Evolutionary conservation across 176 grass and related monocot genomes (phyloP).

Genomic region (Pontederia crassipes): DNA sequence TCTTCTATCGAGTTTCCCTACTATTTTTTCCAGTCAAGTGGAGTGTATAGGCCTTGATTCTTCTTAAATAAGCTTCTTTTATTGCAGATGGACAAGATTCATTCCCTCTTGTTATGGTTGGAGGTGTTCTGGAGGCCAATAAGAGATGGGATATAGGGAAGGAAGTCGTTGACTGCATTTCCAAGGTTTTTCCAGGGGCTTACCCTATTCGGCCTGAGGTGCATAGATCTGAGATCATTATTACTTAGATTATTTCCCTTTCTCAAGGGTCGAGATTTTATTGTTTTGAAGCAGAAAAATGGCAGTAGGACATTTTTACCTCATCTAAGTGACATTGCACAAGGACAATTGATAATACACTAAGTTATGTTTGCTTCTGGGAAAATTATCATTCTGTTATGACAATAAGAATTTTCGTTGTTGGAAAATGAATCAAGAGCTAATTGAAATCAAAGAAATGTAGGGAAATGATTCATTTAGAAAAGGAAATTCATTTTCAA

Average conservation of each 20-base stretch:
- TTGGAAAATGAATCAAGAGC: no score
- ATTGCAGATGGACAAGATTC: slow-evolving; percentile 65
- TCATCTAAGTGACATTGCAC: no score
- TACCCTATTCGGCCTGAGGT: slow-evolving; percentile 74
- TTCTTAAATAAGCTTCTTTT: slow-evolving; percentile 2
- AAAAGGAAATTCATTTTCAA: no score
- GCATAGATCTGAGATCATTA: background rate
- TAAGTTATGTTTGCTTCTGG: no score
- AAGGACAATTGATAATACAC: no score
- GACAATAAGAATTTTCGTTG: no score
- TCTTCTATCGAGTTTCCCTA: slow-evolving; percentile 2
- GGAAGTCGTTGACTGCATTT: slow-evolving; percentile 74
- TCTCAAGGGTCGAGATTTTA: background rate
- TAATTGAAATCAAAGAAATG: no score
- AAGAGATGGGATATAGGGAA: slow-evolving; percentile 79
- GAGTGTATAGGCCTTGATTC: no score
- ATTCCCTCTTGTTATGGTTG: slow-evolving; percentile 95
- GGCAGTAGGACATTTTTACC: no score
- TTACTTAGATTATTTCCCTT: background rate
- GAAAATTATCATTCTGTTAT: no score
- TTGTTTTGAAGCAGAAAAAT: no score
- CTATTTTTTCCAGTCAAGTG: slow-evolving; percentile 9
- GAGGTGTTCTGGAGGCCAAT: slow-evolving; percentile 90
- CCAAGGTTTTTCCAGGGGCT: slow-evolving; percentile 58
- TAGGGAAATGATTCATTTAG: no score